These are phyloP conservation scores for Rhytidiadelphus loreus DNA, from an alignment of 225 moss, liverwort and hornwort species.

Conservation along the genomic window DNA sequence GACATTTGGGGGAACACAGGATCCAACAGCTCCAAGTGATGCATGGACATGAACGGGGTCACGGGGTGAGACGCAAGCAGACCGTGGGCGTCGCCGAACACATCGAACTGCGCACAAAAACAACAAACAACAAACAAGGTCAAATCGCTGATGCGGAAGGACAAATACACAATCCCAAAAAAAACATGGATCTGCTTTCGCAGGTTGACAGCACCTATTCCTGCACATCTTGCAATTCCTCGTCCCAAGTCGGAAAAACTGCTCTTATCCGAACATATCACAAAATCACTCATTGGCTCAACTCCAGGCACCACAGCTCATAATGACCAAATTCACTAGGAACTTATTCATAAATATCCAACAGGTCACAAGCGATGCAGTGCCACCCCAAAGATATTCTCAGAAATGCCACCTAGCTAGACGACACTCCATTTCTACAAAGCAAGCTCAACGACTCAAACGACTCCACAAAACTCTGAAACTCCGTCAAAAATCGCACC, in stretches of 20 bases:
- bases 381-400: background rate
- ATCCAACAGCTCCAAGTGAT: slow-evolving; percentile 81
- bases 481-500: slow-evolving; percentile 10
- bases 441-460: background rate
- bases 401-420: background rate
- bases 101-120: slow-evolving; percentile 57
- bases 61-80: slow-evolving; percentile 83
- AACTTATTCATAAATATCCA: background rate
- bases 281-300: background rate
- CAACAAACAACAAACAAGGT: background rate
- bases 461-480: background rate
- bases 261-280: background rate
- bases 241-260: background rate
- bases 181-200: background rate
- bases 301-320: background rate
- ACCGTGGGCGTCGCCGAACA: slow-evolving; percentile 77
- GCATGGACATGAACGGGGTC: slow-evolving; percentile 95
- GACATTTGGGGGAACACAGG: slow-evolving; percentile 67
- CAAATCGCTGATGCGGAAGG: background rate
- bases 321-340: background rate
- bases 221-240: background rate
- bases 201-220: background rate
- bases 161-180: background rate
- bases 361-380: background rate
- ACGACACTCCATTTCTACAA: background rate